Conservation (phyloP, 306 rosid genomes). For the Prunus persica region DNA sequence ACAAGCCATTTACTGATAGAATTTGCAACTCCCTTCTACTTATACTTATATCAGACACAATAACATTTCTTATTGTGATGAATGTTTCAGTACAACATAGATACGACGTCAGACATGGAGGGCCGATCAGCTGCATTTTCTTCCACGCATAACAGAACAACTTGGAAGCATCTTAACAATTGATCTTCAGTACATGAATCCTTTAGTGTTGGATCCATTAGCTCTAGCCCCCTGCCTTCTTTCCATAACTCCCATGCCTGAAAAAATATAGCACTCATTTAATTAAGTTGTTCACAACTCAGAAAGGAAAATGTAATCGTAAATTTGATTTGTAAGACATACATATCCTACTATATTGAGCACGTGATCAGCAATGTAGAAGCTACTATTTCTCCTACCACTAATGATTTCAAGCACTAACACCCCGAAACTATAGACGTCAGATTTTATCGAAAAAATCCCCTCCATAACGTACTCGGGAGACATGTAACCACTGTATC, state of each 20-base stretch:
- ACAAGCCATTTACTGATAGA: background rate
- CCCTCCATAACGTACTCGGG: slow-evolving; percentile 3
- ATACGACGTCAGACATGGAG: background rate
- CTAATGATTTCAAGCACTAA: slow-evolving; percentile 1
- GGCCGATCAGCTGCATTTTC: slow-evolving; percentile 2
- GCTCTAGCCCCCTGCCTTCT: background rate
- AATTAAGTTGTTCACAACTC: background rate
- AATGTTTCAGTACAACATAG: background rate
- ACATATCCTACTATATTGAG: background rate
- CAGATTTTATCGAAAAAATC: background rate
- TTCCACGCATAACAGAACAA: slow-evolving; percentile 10
- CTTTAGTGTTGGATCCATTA: background rate
- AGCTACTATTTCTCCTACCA: background rate
- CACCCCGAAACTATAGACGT: slow-evolving; percentile 8
- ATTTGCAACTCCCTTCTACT: background rate
- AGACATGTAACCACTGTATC: slow-evolving; percentile 20
- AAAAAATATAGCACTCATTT: background rate
- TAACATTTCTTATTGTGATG: background rate
- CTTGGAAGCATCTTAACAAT: slow-evolving; percentile 6
- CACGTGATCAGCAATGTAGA: background rate
- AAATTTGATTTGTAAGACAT: background rate
- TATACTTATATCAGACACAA: background rate
- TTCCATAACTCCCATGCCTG: slow-evolving; percentile 14
- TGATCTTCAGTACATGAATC: background rate
- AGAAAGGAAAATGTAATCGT: background rate